Evolutionary conservation across 2,329 filamentous ascomycete species (phyloP), one percentile per base, ranked within the genome.

Genomic region (Ramichloridium luteum): DNA sequence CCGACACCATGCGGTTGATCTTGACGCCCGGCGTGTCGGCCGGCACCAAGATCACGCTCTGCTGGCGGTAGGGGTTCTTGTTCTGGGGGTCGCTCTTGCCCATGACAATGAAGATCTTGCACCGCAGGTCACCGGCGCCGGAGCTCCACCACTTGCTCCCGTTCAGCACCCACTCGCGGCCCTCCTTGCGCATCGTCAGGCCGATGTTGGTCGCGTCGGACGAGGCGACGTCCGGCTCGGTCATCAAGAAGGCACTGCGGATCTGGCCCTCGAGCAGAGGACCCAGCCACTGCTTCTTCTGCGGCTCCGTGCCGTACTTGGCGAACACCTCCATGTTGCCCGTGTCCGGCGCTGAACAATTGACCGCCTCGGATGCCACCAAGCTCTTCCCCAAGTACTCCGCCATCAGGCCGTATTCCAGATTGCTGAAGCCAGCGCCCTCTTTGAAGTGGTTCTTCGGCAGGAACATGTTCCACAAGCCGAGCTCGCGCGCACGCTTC

Each of bases 141-240:
- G 83, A 93, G 14, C 83, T 93, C 90, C 90, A 98, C 90, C 90
- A 96, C 84, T 98, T 98, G 73, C 75, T 72, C 34, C 90, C 90
- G 53, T 94, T 94, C 32, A 98, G 69, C n/a, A 96, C 75, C 54
- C 88, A 94, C 47, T 90, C 74, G 52, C 90, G 74, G 6, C 86
- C 88, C 44, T 94, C 84, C 37, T 72, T 74, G 43, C 65, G 70
- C 55, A 98, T 94, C 37, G 68, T 72, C 54, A 98, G 66, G 12
- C 31, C 37, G 39, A 67, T 64, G 42, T 67, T 61, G 13, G 64
- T 67, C 5, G 64, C 64, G 38, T 67, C 64, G 5, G 60, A 64
- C 11, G 58, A 61, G 28, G 64, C 64, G 22, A 64, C 57, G 35
- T 67, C 61, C 11, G 64, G 64, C 47, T 67, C 47, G 1, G 47